phyloP scores from a whole-genome alignment of 2,329 filamentous ascomycete genomes.

The Sphaerulina populicola region DNA sequence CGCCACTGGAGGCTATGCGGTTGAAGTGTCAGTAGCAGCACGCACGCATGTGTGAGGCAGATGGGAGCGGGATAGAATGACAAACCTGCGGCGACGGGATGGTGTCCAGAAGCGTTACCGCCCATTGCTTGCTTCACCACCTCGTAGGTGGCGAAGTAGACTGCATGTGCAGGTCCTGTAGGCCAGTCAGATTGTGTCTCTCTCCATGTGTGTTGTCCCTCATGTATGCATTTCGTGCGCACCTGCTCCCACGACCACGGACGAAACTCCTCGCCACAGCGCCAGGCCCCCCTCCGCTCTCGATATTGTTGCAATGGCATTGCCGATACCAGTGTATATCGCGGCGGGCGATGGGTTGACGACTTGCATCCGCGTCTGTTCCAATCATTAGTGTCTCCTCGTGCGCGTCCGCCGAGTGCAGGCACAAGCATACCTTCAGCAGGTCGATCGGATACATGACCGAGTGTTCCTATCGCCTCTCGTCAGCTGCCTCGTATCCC shows the following conservation, averaged over 20 bases:
- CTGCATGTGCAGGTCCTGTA: conserved; percentile 85
- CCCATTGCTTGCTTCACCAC: conserved; percentile 93
- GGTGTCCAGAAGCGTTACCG: conserved; percentile 81
- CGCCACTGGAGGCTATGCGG: conserved; percentile 71
- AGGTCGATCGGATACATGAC: conserved; percentile 99
- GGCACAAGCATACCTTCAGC: conserved; percentile 66
- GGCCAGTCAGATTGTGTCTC: conserved; percentile 23
- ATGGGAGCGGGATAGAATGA: neutral
- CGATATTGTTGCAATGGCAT: conserved; percentile 87
- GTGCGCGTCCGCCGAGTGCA: neutral
- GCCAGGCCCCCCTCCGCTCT: conserved; percentile 81
- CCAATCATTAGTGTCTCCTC: conserved; percentile 8
- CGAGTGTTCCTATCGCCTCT: conserved; percentile 68
- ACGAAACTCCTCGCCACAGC: conserved; percentile 93
- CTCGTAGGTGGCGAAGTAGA: conserved; percentile 98
- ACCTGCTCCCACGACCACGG: conserved; percentile 93
- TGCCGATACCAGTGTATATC: conserved; percentile 81
- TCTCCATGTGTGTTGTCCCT: neutral
- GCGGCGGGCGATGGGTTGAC: conserved; percentile 72
- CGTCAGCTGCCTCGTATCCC: conserved; percentile 10
- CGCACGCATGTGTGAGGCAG: neutral
- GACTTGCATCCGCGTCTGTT: conserved; percentile 94
- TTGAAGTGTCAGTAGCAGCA: conserved; percentile 7
- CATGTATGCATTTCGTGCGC: conserved; percentile 18
- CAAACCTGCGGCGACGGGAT: conserved; percentile 83